Conservation (phyloP, 352 stramenopile species). For the Globisporangium acanthophoron region DNA sequence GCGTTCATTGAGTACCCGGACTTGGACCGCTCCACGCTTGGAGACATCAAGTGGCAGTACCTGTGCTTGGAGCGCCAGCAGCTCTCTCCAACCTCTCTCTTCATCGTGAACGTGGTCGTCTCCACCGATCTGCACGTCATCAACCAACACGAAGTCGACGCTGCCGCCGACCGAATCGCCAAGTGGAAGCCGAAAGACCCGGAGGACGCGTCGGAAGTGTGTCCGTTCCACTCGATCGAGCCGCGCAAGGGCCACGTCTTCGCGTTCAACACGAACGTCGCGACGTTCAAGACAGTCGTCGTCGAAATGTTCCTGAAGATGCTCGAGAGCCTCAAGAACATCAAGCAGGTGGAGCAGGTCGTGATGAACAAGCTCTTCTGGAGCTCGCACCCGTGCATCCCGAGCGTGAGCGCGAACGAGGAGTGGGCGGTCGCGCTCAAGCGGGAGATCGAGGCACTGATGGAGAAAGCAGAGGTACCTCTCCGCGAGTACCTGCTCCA, state of each 20-base stretch:
- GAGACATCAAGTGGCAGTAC: slow-evolving; percentile 76
- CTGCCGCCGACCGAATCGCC: slow-evolving; percentile 33
- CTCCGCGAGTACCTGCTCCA: slow-evolving; percentile 74
- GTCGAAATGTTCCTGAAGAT: slow-evolving; percentile 76
- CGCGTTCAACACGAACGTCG: slow-evolving; percentile 60
- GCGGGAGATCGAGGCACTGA: slow-evolving; percentile 43
- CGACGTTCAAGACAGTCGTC: slow-evolving; percentile 49
- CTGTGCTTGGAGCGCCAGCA: slow-evolving; percentile 68
- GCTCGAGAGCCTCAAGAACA: slow-evolving; percentile 75
- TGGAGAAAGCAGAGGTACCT: slow-evolving; percentile 53
- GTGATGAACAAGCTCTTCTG: slow-evolving; percentile 96
- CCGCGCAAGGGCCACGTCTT: slow-evolving; percentile 48
- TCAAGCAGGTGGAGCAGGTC: slow-evolving; percentile 86
- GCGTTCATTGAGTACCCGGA: slow-evolving; percentile 65
- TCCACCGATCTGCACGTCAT: slow-evolving; percentile 69
- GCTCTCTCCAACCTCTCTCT: slow-evolving; percentile 51
- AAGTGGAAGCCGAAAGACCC: slow-evolving; percentile 65
- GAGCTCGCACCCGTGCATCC: slow-evolving; percentile 88
- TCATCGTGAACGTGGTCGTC: slow-evolving; percentile 66
- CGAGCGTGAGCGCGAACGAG: slow-evolving; percentile 79
- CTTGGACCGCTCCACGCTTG: slow-evolving; percentile 50
- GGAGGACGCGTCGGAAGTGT: slow-evolving; percentile 59
- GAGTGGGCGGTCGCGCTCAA: slow-evolving; percentile 70
- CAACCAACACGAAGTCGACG: slow-evolving; percentile 72
- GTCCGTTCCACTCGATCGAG: slow-evolving; percentile 40